Base-by-base conservation (phyloP, 306 rosid species). In the Glycine soja region DNA sequence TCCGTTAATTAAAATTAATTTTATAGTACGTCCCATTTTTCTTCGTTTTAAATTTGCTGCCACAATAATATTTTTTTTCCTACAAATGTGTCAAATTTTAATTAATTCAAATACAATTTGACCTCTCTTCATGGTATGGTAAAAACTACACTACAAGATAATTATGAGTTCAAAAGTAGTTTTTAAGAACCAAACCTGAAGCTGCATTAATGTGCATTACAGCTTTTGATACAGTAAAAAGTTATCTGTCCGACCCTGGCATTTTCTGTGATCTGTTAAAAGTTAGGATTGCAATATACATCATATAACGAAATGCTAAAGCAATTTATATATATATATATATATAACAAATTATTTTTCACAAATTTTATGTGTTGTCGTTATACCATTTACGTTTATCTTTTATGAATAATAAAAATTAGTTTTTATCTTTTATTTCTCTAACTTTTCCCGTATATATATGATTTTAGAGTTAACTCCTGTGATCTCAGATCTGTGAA, bases 191-290 rank as follows among this genome's bases (percentile, higher is more conserved):
- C 42, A 47, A 56, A 9, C 74, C 14, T 69, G 40, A 43, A 69
- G 51, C 24, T 53, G 57, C 7, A 36, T 78, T 19, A n/a, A n/a
- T n/a, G 48, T 78, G 75, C 59, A 54, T 68, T 69, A 69, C 76
- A 78, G 82, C 82, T 78, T 54, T 67, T 68, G 52, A 19, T 61
- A 46, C 80, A 46, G 71, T 59, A n/a, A 43, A 74, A 58, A 8
- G 4, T 36, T 36, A 36, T 36, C 64, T 36, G 50, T 53, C 77
- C 64, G 8, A 72, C 34, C 10, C 77, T 52, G 77, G 1, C 77
- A 53, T 66, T 51, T 66, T 77, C 74, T 3, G 43, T 77, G 74
- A 34, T 51, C 42, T 77, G 74, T 8, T 65, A 65, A 77, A 77
- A 65, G 66, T 10, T 54, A 54, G 77, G 38, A 36, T 38, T 34